phyloP scores from a whole-genome alignment of 2,329 filamentous ascomycete genomes.

The Elsinoe perseae region DNA sequence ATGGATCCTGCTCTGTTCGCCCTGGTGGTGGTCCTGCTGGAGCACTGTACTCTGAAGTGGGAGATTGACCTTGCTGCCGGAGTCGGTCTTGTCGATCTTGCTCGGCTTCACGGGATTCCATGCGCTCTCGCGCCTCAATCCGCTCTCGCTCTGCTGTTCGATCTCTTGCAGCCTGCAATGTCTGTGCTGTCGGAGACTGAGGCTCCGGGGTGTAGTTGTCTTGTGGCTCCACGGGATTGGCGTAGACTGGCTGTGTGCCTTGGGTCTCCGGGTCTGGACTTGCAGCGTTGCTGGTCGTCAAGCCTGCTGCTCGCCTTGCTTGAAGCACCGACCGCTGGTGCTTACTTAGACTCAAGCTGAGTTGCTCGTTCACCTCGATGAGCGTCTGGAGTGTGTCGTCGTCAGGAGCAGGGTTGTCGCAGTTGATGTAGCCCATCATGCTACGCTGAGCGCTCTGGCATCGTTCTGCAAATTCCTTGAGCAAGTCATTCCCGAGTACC shows the following conservation, averaged over 20 bases:
- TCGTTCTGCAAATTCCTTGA: conserved; percentile 83
- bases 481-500: conserved; percentile 73
- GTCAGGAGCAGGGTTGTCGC: conserved; percentile 71
- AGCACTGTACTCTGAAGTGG: not conserved
- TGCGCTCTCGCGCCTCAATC: conserved; percentile 5
- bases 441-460: conserved; percentile 73
- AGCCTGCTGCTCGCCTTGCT: conserved; percentile 40
- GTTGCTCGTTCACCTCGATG: conserved; percentile 89
- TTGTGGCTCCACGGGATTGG: not conserved
- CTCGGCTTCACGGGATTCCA: conserved; percentile 6
- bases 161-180: conserved; percentile 9
- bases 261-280: conserved; percentile 21
- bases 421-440: conserved; percentile 78
- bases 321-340: conserved; percentile 71
- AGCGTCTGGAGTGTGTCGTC: conserved; percentile 89
- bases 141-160: conserved; percentile 7
- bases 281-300: conserved; percentile 21
- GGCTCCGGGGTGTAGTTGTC: not conserved
- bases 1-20: conserved; percentile 11
- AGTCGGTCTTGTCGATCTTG: conserved; percentile 2
- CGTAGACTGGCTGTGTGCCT: conserved; percentile 1
- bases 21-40: conserved; percentile 6
- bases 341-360: conserved; percentile 72
- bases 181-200: not conserved
- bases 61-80: not conserved